Evolutionary conservation across 192 early-diverging fungal genomes (phyloP).

Genomic region (Oehlia diaphana): DNA sequence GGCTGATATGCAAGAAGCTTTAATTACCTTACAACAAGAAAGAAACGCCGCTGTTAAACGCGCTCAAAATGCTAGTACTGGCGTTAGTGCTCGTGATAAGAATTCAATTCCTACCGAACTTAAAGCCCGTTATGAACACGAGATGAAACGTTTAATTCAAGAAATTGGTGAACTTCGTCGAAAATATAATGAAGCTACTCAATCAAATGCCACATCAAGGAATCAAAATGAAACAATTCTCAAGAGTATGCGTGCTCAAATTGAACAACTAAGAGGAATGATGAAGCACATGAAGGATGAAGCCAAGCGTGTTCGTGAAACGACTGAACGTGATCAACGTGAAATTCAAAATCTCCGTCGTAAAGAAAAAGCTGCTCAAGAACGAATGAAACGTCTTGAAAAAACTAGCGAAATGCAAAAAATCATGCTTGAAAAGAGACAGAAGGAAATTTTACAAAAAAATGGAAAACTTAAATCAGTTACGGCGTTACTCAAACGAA

Average conservation of each 20-base stretch:
- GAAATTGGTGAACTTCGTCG: constrained; percentile 55
- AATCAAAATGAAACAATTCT: constrained; percentile 60
- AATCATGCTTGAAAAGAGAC: constrained; percentile 56
- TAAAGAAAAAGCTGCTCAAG: constrained; percentile 52
- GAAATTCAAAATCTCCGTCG: constrained; percentile 61
- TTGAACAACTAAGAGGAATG: constrained; percentile 72
- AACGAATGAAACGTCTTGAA: constrained; percentile 54
- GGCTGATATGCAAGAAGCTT: constrained; percentile 53
- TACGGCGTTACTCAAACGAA: constrained; percentile 52
- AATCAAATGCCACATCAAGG: constrained; percentile 46
- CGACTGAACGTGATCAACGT: constrained; percentile 53
- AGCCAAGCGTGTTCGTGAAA: constrained; percentile 57
- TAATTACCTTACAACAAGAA: constrained; percentile 55
- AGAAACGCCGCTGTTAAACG: constrained; percentile 56
- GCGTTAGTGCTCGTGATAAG: constrained; percentile 40
- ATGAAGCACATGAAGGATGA: constrained; percentile 74
- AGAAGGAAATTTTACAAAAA: constrained; percentile 42
- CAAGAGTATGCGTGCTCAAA: constrained; percentile 62
- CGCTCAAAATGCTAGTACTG: constrained; percentile 33
- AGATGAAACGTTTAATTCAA: constrained; percentile 54
- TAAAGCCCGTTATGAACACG: constrained; percentile 55
- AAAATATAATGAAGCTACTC: constrained; percentile 57
- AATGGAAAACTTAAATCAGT: constrained; percentile 48
- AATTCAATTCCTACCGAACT: constrained; percentile 38
- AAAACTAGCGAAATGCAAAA: constrained; percentile 55